Evolutionary conservation across 164 flowering plant species (phyloP).

Genomic region (Euptelea pleiosperma): DNA sequence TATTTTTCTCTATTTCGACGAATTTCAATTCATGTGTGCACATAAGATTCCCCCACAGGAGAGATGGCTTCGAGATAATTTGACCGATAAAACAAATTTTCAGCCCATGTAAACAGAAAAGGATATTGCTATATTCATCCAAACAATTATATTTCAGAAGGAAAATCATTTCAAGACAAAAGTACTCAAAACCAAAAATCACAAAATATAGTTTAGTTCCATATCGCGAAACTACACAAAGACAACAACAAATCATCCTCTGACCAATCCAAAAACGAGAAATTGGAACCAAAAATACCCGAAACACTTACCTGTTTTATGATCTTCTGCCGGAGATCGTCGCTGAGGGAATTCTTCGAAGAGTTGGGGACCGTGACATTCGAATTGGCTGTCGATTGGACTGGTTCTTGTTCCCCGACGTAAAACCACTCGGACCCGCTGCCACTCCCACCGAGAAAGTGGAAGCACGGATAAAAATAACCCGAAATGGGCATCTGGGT

Average conservation of each 20-base stretch:
- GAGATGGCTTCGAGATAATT: too few relatives aligned
- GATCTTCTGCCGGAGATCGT: conserved; percentile 75
- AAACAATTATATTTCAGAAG: too few relatives aligned
- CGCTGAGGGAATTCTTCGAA: conserved; percentile 47
- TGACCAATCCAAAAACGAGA: not conserved
- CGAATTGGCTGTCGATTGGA: conserved; percentile 34
- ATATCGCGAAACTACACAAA: not conserved
- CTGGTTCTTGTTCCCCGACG: conserved; percentile 56
- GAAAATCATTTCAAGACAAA: not conserved
- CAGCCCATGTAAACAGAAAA: too few relatives aligned
- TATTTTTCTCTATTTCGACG: not conserved
- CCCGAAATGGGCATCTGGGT: conserved; percentile 54
- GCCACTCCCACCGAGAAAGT: conserved; percentile 38
- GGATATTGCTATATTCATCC: too few relatives aligned
- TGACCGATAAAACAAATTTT: too few relatives aligned
- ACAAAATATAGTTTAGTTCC: not conserved
- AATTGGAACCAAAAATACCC: not conserved
- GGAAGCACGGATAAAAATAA: conserved; percentile 64
- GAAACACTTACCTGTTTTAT: conserved; percentile 60
- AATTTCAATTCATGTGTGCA: not conserved
- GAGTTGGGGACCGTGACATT: conserved; percentile 22
- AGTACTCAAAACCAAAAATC: not conserved
- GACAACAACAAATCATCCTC: not conserved
- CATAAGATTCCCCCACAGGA: not conserved
- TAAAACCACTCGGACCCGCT: conserved; percentile 59